Evolutionary conservation across 2,329 filamentous ascomycete species (phyloP), one percentile per base, ranked within the genome.

Genomic region (Nigrospora osmanthi): DNA sequence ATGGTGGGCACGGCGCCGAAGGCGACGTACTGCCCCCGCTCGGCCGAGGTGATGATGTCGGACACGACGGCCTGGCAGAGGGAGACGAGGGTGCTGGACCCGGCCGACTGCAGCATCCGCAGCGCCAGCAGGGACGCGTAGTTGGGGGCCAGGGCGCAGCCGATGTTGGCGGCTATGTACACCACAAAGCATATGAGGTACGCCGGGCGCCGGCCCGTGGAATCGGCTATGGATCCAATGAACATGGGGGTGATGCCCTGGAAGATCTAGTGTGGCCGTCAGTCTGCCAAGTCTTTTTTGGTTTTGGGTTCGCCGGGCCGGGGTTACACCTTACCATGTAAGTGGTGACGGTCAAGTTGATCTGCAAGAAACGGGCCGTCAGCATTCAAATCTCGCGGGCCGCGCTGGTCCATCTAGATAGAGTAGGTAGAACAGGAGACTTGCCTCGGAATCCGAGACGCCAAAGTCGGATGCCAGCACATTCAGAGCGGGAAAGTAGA

Each of bases 21-120:
- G 32, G 66, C 75, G 40, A 80, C 69, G 50, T 76, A 76, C 14
- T 66, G 61, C 14, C 76, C 76, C 42, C 80, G 66, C 54, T 84
- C 78, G 0, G 70, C 68, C 2, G 71, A 70, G 0, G 76, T 78
- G 1, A 72, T 67, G 3, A 80, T 64, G 50, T 84, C 81, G 1
- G 72, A 72, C 2, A 83, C 71, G 2, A 82, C 70, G 0, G 71
- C 78, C 35, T 62, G 58, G 40, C 58, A 61, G 1, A 84, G 62
- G 0, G 79, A 71, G 14, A 81, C 66, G 0, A 76, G 80, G 1
- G 73, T 72, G 43, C 70, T 74, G 40, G 70, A 73, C 0, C 77
- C 75, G 0, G 68, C 65, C 10, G 69, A 73, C 47, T 80, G 75
- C 3, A 78, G 48, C 55, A 68, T 69, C 3, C 76, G 65, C 0